Evolutionary conservation across 345 rosid genomes (phyloP).

Genomic region (Salix suchowensis): DNA sequence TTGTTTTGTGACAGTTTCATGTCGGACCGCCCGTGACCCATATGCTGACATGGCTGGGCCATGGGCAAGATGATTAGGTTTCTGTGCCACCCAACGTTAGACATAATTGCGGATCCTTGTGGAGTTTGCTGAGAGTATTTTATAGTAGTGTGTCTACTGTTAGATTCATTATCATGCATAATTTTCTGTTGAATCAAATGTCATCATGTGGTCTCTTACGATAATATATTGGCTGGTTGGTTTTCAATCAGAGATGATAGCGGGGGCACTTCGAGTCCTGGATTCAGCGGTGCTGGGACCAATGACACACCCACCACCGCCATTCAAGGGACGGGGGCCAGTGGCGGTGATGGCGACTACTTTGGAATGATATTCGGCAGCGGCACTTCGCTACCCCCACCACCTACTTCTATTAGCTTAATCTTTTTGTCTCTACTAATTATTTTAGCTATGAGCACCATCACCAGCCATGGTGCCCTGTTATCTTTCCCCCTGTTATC

Average conservation of each 20-base stretch:
- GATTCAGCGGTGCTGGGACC: slow-evolving; percentile 30
- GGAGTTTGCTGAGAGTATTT: too few relatives aligned
- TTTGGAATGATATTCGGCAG: slow-evolving; percentile 75
- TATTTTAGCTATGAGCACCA: slow-evolving; percentile 39
- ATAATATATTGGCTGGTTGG: neutral
- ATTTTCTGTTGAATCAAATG: neutral
- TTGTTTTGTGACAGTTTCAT: neutral
- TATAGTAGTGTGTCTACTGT: neutral
- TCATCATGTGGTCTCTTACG: slow-evolving; percentile 1
- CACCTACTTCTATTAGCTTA: slow-evolving; percentile 21
- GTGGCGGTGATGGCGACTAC: slow-evolving; percentile 28
- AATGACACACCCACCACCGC: slow-evolving; percentile 33
- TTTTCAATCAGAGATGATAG: slow-evolving; percentile 39
- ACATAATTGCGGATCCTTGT: too few relatives aligned
- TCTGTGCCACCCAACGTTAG: neutral
- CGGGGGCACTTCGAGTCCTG: slow-evolving; percentile 43
- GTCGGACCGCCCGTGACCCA: neutral
- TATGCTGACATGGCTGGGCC: too few relatives aligned
- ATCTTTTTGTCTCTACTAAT: slow-evolving; percentile 39
- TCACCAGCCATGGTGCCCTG: slow-evolving; percentile 24
- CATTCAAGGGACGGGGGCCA: slow-evolving; percentile 15
- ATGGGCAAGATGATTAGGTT: neutral
- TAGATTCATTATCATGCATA: neutral
- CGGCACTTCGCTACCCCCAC: slow-evolving; percentile 26
- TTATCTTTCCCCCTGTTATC: slow-evolving; percentile 8